Base-by-base conservation (phyloP, 1,284 basidiomycete genomes). In the Cryptococcus floricola region DNA sequence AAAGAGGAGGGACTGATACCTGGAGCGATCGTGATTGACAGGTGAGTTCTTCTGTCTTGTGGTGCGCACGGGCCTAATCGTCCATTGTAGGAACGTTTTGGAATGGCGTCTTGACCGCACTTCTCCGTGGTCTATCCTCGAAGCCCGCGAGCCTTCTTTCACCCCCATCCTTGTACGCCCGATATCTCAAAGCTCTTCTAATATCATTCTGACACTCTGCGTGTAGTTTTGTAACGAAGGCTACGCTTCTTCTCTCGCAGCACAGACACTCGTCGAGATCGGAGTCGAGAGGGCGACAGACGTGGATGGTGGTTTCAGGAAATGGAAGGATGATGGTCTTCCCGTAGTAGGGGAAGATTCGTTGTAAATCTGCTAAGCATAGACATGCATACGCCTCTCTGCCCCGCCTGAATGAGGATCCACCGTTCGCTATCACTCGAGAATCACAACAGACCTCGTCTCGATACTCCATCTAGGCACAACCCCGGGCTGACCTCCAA, bases 31-130 rank as follows among this genome's bases (percentile, higher is more conserved):
- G 37, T 57, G 10, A 47, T 57, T n/a, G 50, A 57, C 13, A 52
- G 55, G 55, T 57, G n/a, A 38, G 51, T 45, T 13, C 4, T 14
- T 1, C n/a, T 44, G n/a, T 44, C 14, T 44, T 25, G 23, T 16
- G 18, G 18, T 19, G 42, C 3, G 14, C 42, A 9, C 31, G 31
- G 31, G 31, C 7, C 31, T 34, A 10, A 34, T 6, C 6, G 31
- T 34, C 31, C 6, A 34, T 34, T 34, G 31, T 34, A 56, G 54
- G 38, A 57, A 57, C 19, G 55, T 57, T 12, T 39, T 57, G 16
- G 55, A 57, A 48, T 57, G 55, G 55, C 28, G 50, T 9, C 27
- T 57, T 16, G 55, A 57, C 43, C 55, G 45, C n/a, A 57, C 50
- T 5, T 57, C 55, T 6, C 50, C 55, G 2, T 45, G 48, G 31